Evolutionary conservation across 1,284 basidiomycete species (phyloP), one percentile per base, ranked within the genome.

Genomic region (Athelia sp.): DNA sequence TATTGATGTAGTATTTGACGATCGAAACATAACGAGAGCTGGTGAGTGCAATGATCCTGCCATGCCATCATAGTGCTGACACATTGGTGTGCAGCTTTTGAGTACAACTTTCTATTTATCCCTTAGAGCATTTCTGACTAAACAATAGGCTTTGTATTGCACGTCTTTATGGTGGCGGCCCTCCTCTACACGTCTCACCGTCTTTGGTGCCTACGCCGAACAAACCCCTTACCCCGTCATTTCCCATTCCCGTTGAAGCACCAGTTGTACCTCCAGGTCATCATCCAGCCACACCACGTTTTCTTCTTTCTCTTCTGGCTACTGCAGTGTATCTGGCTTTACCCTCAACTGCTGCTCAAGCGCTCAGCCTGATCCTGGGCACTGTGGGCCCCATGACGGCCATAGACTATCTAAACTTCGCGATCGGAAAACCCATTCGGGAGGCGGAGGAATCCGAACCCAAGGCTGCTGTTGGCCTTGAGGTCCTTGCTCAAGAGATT

Each of bases 241-340:
- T 85, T 59, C 68, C 69, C 6, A 62, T 59, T 43, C 60, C 64
- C 47, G 46, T 65, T 19, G 55, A 60, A 6, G 55, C 60, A 2
- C 52, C 52, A 9, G 59, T 65, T 6, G 58, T 66, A 14, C 81
- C 86, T 21, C 54, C 65, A 0, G 76, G 72, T 24, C 74, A 82
- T 36, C 90, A 94, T 50, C 82, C 85, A 0, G 88, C 87, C 0
- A 83, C 86, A 1, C 91, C 93, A 3, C 76, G 84, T 6, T 87
- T 97, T 61, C 76, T 97, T 2, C 76, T 95, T 11, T 94, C 92
- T 4, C 78, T 96, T 15, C 78, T 96, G 24, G 90, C 92, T 0
- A 93, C 92, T 3, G 79, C 91, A 1, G 79, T 90, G 40, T 97
- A 93, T 65, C 82, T 98, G 29, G 88, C 87, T 36, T 87, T 95